phyloP scores from a whole-genome alignment of 345 rosid genomes.

The Gossypium herbaceum region DNA sequence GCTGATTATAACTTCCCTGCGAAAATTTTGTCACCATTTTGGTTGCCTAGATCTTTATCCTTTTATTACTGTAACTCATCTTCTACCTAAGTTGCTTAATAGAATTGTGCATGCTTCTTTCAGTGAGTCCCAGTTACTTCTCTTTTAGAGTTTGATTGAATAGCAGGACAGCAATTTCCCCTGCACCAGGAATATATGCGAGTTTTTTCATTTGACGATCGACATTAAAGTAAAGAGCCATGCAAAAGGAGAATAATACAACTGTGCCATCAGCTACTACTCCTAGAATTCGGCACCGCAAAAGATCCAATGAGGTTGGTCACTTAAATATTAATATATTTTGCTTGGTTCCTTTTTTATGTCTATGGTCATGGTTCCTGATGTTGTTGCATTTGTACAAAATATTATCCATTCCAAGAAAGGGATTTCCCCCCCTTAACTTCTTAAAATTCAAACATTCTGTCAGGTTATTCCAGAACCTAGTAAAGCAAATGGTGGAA shows the following conservation, averaged over 20 bases:
- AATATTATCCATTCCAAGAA: background rate
- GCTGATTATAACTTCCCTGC: constrained; percentile 1
- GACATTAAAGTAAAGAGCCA: constrained; percentile 27
- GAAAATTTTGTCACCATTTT: background rate
- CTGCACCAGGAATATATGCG: background rate
- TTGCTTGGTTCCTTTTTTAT: background rate
- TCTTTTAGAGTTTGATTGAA: background rate
- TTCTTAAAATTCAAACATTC: background rate
- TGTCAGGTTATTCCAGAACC: constrained; percentile 55
- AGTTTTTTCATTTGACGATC: background rate
- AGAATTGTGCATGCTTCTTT: background rate
- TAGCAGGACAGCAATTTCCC: constrained; percentile 17
- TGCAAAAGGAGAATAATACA: constrained; percentile 57
- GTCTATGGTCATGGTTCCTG: background rate
- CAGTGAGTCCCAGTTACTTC: background rate
- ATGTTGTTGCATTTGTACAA: background rate
- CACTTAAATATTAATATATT: background rate
- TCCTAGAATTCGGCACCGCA: constrained; percentile 60
- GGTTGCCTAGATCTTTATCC: background rate
- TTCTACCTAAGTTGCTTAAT: background rate
- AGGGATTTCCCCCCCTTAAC: constrained; percentile 2
- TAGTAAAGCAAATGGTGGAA: constrained; percentile 52
- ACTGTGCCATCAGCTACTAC: constrained; percentile 41
- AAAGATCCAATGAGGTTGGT: constrained; percentile 66
- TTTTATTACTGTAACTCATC: background rate